phyloP scores from a whole-genome alignment of 2,329 filamentous ascomycete species.

The Monilinia fructigena region DNA sequence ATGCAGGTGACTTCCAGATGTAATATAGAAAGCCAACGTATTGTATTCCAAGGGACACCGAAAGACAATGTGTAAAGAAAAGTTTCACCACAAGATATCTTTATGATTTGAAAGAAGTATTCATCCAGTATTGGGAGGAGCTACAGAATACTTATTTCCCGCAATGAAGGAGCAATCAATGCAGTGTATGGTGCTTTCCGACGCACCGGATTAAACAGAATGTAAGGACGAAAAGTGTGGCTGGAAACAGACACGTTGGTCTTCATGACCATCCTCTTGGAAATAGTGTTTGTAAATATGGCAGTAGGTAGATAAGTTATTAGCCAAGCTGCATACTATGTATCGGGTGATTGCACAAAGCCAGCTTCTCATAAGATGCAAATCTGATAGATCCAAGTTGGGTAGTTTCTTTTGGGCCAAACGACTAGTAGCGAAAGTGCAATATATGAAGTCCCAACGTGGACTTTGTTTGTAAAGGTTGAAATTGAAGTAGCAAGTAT shows the following conservation, averaged over 20 bases:
- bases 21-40: neutral
- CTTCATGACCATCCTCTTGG: conserved; percentile 1
- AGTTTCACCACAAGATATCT: neutral
- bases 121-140: neutral
- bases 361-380: conserved; percentile 8
- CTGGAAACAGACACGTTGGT: conserved; percentile 9
- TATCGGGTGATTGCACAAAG: conserved; percentile 16
- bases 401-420: neutral
- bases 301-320: neutral
- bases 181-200: neutral
- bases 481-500: neutral
- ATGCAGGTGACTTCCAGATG: neutral
- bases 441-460: neutral
- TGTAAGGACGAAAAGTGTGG: neutral
- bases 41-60: neutral
- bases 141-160: conserved; percentile 12
- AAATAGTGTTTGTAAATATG: conserved; percentile 1
- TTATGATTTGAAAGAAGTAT: neutral
- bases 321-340: conserved; percentile 4
- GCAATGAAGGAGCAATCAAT: conserved; percentile 2
- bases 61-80: neutral
- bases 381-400: neutral
- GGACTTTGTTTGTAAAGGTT: neutral
- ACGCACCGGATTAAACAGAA: neutral
- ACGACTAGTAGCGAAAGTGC: neutral